Evolutionary conservation across 2,329 filamentous ascomycete species (phyloP), one percentile per base, ranked within the genome.

Genomic region (Fusarium sp.): DNA sequence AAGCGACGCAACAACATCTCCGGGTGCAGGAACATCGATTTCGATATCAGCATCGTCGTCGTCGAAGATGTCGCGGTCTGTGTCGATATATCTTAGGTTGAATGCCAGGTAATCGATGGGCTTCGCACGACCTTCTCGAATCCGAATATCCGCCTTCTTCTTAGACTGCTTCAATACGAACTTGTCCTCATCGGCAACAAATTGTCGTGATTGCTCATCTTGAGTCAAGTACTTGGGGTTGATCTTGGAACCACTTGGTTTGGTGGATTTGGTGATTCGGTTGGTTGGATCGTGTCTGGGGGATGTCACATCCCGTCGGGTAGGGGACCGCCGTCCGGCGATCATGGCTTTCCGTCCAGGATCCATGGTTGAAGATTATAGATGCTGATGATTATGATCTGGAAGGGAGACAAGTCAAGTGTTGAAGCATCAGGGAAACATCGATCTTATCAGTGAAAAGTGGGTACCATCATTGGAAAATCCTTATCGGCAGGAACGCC

Each of bases 161-260:
- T 98, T 99, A 52, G 96, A 93, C 84, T 99, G 96, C 83, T 95
- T 95, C 79, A 99, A 86, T 64, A 98, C 96, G 79, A 99, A 99
- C 74, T 93, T 92, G 85, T 99, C 96, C 82, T 99, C 96, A 78
- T 97, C 94, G 59, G 96, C 94, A 26, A 98, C 94, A 87, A 96
- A 99, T 79, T 92, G 89, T 32, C 91, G 88, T 74, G 91, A 93
- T 79, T 94, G 92, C 79, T 95, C 92, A 78, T 95, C 93, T 80
- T 94, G 90, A 66, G 92, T 92, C 70, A 94, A 83, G 76, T 87
- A 89, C 61, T 80, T 82, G n/a, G 82, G 77, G 41, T 78, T 72
- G 58, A 80, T 78, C 67, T 78, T 78, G 30, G 79, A 72, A 28
- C 77, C 68, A 62, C 78, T 78, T 39, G 78, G 69, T 26, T 77